Evolutionary conservation across 805 yeast genomes (phyloP), one percentile per base, ranked within the genome.

Genomic region (Candida yuanshanica): DNA sequence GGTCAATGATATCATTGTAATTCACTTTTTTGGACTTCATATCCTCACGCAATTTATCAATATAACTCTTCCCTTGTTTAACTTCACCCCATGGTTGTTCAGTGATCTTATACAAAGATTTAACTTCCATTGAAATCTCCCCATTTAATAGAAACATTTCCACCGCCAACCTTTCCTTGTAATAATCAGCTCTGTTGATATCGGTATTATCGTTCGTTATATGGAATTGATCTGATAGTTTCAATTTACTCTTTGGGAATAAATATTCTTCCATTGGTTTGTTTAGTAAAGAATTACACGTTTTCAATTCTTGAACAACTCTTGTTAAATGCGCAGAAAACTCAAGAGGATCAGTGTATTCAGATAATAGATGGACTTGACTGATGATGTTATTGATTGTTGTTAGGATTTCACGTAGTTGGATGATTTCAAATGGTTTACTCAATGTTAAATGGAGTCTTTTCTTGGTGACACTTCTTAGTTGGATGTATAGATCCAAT

Each of bases 31-130:
- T 62, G 25, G 74, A 70, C 32, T 55, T 75, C 55, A 83, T 68
- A 40, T 74, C 72, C 27, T 76, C 78, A 37, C 81, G 63, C 21
- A 83, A 63, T 21, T 62, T 63, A 57, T 83, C 91, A 4, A 78
- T 72, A 52, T 77, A 71, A 4, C 85, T 76, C 38, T 66, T 64
- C 0, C 77, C 78, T 13, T 42, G 36, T 3, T 52, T 39, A 7
- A 63, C 61, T 42, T 68, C 62, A 44, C 73, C 63, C 90, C 90
- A 83, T 2, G 90, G 90, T 43, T 64, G 66, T 45, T 73, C 77
- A 0, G 68, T 68, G 8, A 82, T 70, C 18, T 60, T 60, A 25
- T 62, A 65, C 27, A 82, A 53, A 38, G 71, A 70, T 52, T 77
- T 74, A 42, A 81, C 60, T 40, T 82, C 89, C 7, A 81, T 59